A percentile compares a stretch with the other conserved stretches of the same genome.
Evolutionary conservation across 2,329 filamentous ascomycete genomes (phyloP).

Genomic region (Epicoccum sorghinum): DNA sequence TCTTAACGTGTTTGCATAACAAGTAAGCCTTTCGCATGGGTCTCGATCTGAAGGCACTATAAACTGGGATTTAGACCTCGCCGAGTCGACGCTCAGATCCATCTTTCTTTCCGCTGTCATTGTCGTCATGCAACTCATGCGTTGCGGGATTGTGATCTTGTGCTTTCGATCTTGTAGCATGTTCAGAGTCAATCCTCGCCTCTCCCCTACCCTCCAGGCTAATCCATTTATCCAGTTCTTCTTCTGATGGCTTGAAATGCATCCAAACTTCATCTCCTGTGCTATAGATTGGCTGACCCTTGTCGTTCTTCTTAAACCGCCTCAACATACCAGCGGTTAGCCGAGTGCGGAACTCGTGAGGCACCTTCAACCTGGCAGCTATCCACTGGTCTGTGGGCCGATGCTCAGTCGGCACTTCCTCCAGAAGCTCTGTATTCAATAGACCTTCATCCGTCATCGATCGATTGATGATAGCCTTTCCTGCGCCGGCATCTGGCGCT

Average conservation of each 20-base stretch:
- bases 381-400: constrained; percentile 65
- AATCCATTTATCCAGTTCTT: constrained; percentile 37
- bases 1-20: too few species aligned
- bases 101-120: not conserved
- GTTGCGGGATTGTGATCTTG: constrained; percentile 1
- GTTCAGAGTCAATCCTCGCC: constrained; percentile 26
- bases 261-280: constrained; percentile 61
- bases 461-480: constrained; percentile 54
- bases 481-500: constrained; percentile 45
- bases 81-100: too few species aligned
- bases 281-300: constrained; percentile 41
- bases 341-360: constrained; percentile 62
- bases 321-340: constrained; percentile 54
- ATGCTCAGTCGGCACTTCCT: constrained; percentile 59
- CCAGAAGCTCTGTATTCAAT: constrained; percentile 53
- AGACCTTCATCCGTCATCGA: constrained; percentile 62
- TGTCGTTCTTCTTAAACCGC: constrained; percentile 40
- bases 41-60: too few species aligned
- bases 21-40: too few species aligned
- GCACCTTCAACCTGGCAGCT: constrained; percentile 62
- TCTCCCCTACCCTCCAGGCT: constrained; percentile 24
- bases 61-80: too few species aligned
- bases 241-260: constrained; percentile 50
- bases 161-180: constrained; percentile 14
- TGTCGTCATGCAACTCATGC: not conserved